Conservation (phyloP, 106 monocot species). For the Hemerocallis citrina region DNA sequence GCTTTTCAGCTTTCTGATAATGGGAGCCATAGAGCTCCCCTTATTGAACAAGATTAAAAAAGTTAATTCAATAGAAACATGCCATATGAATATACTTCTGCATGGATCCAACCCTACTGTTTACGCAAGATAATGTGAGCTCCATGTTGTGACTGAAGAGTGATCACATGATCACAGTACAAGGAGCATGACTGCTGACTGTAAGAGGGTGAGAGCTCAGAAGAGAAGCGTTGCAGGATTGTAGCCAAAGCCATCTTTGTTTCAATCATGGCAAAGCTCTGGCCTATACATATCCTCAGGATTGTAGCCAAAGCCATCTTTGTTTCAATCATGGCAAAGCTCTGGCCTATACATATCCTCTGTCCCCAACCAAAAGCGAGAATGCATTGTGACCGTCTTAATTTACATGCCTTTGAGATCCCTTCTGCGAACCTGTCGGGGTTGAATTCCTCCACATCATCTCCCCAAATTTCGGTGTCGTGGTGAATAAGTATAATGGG, state of each 20-base stretch:
- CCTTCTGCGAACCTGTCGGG: conserved; percentile 16
- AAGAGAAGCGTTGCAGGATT: conserved; percentile 7
- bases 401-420: conserved; percentile 28
- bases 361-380: conserved; percentile 76
- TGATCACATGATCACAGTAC: conserved; percentile 2
- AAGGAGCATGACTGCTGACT: conserved; percentile 9
- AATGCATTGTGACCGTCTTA: conserved; percentile 24
- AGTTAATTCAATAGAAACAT: too few species aligned
- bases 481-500: conserved; percentile 13
- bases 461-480: conserved; percentile 10
- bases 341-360: conserved; percentile 63
- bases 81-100: background rate
- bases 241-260: conserved; percentile 4
- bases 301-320: conserved; percentile 51
- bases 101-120: background rate
- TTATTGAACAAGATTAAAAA: too few species aligned
- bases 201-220: conserved; percentile 13
- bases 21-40: too few species aligned
- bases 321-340: conserved; percentile 62
- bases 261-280: conserved; percentile 5
- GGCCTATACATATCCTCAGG: conserved; percentile 13
- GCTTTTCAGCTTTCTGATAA: too few species aligned
- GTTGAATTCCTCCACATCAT: conserved; percentile 20
- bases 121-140: conserved; percentile 1
- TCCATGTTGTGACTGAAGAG: conserved; percentile 11